These are phyloP conservation scores for Aspergillus sp. DNA, from an alignment of 2,329 filamentous ascomycete species.

Conservation along the genomic window DNA sequence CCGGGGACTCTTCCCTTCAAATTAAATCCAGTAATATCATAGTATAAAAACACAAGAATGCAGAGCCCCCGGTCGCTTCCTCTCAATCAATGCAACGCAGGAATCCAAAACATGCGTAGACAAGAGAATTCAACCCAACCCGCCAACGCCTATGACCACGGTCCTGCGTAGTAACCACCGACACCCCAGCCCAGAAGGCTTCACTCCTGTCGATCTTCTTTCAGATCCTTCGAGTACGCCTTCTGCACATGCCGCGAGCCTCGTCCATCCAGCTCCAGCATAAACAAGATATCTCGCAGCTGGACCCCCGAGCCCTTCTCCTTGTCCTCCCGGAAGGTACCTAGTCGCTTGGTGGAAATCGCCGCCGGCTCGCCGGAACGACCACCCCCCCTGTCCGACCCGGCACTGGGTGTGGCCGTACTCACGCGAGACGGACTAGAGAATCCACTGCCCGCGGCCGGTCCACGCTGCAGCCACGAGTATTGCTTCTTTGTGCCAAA, in stretches of 20 bases:
- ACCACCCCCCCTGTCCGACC: conserved; percentile 28
- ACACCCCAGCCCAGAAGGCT: conserved; percentile 11
- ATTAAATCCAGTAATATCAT: conserved; percentile 7
- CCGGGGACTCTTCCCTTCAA: neutral
- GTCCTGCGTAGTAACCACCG: conserved; percentile 20
- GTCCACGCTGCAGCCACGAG: conserved; percentile 44
- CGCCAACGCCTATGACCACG: conserved; percentile 25
- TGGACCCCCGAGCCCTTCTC: conserved; percentile 77
- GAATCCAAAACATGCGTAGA: neutral
- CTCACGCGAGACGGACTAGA: conserved; percentile 35
- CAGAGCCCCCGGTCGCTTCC: neutral
- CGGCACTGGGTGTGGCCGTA: conserved; percentile 28
- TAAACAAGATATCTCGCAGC: conserved; percentile 75
- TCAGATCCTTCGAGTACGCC: conserved; percentile 42
- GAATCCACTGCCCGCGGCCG: conserved; percentile 34
- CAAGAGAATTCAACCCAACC: conserved; percentile 1
- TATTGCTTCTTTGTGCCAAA: conserved; percentile 49
- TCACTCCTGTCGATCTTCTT: conserved; percentile 37
- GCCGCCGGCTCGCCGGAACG: conserved; percentile 30
- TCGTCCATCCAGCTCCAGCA: conserved; percentile 73
- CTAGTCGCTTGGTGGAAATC: conserved; percentile 58
- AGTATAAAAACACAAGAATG: conserved; percentile 3
- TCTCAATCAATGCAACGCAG: neutral
- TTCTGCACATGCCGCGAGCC: conserved; percentile 42
- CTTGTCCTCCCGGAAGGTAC: conserved; percentile 75